phyloP scores from a whole-genome alignment of 164 flowering plant genomes.

The Sextonia rubra region DNA sequence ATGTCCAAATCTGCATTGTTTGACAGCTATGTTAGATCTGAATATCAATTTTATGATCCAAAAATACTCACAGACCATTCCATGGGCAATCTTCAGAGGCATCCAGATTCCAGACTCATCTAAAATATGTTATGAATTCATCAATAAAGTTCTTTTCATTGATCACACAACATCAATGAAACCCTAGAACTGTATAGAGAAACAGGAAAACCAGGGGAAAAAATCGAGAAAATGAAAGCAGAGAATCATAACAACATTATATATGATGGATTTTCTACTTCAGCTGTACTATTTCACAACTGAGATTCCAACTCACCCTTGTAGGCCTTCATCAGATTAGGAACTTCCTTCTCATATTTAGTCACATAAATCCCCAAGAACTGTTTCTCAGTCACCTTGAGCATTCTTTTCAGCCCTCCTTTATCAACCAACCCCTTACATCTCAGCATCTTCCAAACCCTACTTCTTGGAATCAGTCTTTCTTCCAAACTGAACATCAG shows the following conservation, averaged over 20 bases:
- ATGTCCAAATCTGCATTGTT: too few relatives aligned
- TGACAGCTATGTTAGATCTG: too few relatives aligned
- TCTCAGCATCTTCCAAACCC: conserved; percentile 1
- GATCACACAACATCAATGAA: too few relatives aligned
- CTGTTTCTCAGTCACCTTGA: not conserved
- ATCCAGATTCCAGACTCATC: too few relatives aligned
- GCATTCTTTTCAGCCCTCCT: not conserved
- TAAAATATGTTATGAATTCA: too few relatives aligned
- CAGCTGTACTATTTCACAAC: not conserved
- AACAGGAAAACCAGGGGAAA: too few relatives aligned
- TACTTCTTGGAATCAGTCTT: conserved; percentile 8
- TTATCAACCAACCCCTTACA: not conserved
- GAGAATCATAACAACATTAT: not conserved
- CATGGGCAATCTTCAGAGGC: too few relatives aligned
- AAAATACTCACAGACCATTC: too few relatives aligned
- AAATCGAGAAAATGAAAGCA: not conserved
- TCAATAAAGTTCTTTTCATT: too few relatives aligned
- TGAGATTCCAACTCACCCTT: not conserved
- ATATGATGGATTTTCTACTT: not conserved
- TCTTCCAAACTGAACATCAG: conserved; percentile 5
- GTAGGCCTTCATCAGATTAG: not conserved
- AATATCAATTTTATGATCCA: too few relatives aligned
- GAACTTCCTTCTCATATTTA: not conserved
- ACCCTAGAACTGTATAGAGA: not conserved
- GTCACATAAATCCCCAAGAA: not conserved